A percentile compares a stretch with the other conserved stretches of the same genome.
These are phyloP conservation scores for Hippophae gyantsensis DNA, from an alignment of 306 rosid species.

Conservation along the genomic window DNA sequence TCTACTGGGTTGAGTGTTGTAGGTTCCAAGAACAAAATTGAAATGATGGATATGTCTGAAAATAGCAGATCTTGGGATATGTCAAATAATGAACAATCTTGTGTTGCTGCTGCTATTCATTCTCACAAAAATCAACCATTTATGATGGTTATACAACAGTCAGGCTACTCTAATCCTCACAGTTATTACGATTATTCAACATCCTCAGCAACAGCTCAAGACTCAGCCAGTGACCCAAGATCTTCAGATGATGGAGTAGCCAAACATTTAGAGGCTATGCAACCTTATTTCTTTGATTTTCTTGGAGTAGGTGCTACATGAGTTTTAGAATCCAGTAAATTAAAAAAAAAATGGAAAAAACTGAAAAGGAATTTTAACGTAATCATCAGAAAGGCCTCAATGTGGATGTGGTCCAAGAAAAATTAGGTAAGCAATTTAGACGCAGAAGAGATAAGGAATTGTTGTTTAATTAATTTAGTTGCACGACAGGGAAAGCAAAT, in stretches of 20 bases:
- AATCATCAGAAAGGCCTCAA: slow-evolving; percentile 27
- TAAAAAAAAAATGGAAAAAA: slow-evolving; percentile 9
- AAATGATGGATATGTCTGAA: slow-evolving; percentile 20
- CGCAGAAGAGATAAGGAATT: slow-evolving; percentile 39
- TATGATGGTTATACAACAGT: slow-evolving; percentile 32
- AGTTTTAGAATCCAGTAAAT: slow-evolving; percentile 9
- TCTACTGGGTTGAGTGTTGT: slow-evolving; percentile 4
- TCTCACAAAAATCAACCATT: slow-evolving; percentile 15
- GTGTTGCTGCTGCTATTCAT: slow-evolving; percentile 11
- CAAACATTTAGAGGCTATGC: slow-evolving; percentile 26
- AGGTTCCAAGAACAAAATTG: slow-evolving; percentile 38
- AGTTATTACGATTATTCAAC: slow-evolving; percentile 29
- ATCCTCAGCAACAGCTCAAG: slow-evolving; percentile 15
- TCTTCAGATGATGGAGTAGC: slow-evolving; percentile 30
- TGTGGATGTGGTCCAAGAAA: slow-evolving; percentile 63
- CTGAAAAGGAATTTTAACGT: slow-evolving; percentile 26
- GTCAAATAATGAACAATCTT: slow-evolving; percentile 19
- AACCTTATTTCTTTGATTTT: slow-evolving; percentile 77
- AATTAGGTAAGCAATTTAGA: slow-evolving; percentile 38
- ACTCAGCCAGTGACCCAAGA: slow-evolving; percentile 26
- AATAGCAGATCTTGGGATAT: slow-evolving; percentile 34
- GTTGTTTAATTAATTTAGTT: slow-evolving; percentile 23
- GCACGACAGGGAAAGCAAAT: slow-evolving; percentile 27
- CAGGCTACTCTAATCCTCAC: slow-evolving; percentile 21
- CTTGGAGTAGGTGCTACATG: slow-evolving; percentile 97